Conservation (phyloP, 1,284 basidiomycete genomes). For the Naganishia sp. region DNA sequence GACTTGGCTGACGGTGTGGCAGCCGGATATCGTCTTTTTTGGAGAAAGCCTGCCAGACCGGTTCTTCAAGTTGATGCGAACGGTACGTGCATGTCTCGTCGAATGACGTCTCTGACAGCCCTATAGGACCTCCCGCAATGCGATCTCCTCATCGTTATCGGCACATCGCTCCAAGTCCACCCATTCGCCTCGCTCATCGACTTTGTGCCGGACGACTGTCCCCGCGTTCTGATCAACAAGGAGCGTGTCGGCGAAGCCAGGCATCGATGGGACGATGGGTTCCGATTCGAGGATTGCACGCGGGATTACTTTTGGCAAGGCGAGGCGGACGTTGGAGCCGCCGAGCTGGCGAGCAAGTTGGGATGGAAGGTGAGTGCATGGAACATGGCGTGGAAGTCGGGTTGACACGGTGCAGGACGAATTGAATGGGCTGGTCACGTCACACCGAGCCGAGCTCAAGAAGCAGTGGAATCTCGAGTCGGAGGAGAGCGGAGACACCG, state of each 20-base stretch:
- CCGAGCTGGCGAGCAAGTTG: conserved; percentile 43
- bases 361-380: conserved; percentile 46
- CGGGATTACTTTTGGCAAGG: conserved; percentile 52
- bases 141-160: conserved; percentile 87
- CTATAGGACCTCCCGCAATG: conserved; percentile 58
- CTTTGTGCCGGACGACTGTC: conserved; percentile 51
- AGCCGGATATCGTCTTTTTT: conserved; percentile 92
- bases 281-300: conserved; percentile 31
- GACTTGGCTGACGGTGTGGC: conserved; percentile 21
- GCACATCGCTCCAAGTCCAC: conserved; percentile 73
- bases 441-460: conserved; percentile 39
- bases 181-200: conserved; percentile 60
- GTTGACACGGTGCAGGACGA: conserved; percentile 36
- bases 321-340: conserved; percentile 49
- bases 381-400: no score
- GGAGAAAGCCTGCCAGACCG: conserved; percentile 64
- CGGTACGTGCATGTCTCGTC: neutral
- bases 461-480: conserved; percentile 38
- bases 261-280: conserved; percentile 32
- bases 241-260: conserved; percentile 57
- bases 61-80: conserved; percentile 48
- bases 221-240: conserved; percentile 59
- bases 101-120: neutral
- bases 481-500: neutral
- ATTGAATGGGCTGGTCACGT: conserved; percentile 42